Conservation (phyloP, 768 basidiomycete species). For the Butyriboletus loyo region DNA sequence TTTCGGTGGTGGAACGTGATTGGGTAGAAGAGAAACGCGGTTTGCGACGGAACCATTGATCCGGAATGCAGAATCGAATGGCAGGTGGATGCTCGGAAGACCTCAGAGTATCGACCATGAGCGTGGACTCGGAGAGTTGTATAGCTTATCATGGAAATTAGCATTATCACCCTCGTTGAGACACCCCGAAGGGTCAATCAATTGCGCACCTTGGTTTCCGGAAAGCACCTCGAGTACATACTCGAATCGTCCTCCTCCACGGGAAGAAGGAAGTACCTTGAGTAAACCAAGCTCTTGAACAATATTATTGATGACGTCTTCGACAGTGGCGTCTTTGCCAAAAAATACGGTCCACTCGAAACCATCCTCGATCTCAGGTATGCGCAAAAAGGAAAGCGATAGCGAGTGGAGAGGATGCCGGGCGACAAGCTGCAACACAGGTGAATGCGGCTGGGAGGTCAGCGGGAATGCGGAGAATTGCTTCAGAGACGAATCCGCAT, state of each 20-base stretch:
- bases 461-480: conserved; percentile 71
- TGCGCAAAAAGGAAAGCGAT: conserved; percentile 54
- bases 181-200: background rate
- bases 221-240: conserved; percentile 70
- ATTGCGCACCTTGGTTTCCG: conserved; percentile 48
- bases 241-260: conserved; percentile 59
- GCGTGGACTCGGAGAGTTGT: conserved; percentile 8
- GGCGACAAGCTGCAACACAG: conserved; percentile 69
- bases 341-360: conserved; percentile 67
- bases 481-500: conserved; percentile 33
- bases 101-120: conserved; percentile 14
- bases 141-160: conserved; percentile 11
- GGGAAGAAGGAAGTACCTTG: conserved; percentile 62
- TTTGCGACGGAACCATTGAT: conserved; percentile 76
- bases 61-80: conserved; percentile 69
- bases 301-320: conserved; percentile 50
- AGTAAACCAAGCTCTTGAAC: conserved; percentile 66
- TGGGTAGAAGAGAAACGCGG: conserved; percentile 47
- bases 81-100: conserved; percentile 12
- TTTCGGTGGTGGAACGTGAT: conserved; percentile 52
- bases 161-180: background rate
- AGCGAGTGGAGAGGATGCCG: conserved; percentile 58
- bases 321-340: conserved; percentile 51
- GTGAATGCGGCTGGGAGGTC: conserved; percentile 63
- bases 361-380: conserved; percentile 76